phyloP scores from a whole-genome alignment of 768 basidiomycete genomes.

The Cystoderma amianthinum region DNA sequence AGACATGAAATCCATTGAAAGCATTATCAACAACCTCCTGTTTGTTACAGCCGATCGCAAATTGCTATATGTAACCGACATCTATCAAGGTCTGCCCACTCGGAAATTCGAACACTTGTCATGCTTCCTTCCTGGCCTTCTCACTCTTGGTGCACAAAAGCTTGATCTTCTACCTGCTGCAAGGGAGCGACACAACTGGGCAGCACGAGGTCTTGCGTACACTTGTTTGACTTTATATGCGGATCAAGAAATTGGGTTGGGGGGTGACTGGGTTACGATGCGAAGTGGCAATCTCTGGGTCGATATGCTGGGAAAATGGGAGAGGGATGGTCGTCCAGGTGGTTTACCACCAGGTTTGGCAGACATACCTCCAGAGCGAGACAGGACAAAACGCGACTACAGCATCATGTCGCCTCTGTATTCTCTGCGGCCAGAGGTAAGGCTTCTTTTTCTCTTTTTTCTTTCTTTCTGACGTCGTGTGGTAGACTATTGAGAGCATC shows the following conservation, averaged over 20 bases:
- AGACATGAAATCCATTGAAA: constrained; percentile 41
- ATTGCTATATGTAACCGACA: constrained; percentile 53
- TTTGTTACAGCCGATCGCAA: constrained; percentile 45
- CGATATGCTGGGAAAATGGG: constrained; percentile 32
- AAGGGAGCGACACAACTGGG: constrained; percentile 46
- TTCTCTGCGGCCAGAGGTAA: constrained; percentile 45
- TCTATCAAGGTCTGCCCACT: constrained; percentile 21
- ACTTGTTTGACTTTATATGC: constrained; percentile 60
- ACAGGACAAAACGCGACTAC: constrained; percentile 29
- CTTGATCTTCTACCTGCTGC: constrained; percentile 24
- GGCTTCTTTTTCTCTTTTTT: too few species aligned
- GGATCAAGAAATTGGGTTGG: constrained; percentile 55
- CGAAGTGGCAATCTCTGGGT: constrained; percentile 24
- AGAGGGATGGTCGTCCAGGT: constrained; percentile 23
- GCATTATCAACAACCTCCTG: constrained; percentile 45
- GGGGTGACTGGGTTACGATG: constrained; percentile 48
- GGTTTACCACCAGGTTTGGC: constrained; percentile 14
- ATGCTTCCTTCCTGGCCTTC: constrained; percentile 58
- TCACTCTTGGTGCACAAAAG: constrained; percentile 49
- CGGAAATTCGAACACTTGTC: constrained; percentile 53
- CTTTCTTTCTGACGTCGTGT: too few species aligned
- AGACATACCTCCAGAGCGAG: constrained; percentile 10
- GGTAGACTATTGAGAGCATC: constrained; percentile 45
- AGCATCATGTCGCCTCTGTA: constrained; percentile 20
- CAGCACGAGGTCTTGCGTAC: constrained; percentile 54